phyloP scores from a whole-genome alignment of 2,329 filamentous ascomycete species.

The Plectosphaerella sp. region DNA sequence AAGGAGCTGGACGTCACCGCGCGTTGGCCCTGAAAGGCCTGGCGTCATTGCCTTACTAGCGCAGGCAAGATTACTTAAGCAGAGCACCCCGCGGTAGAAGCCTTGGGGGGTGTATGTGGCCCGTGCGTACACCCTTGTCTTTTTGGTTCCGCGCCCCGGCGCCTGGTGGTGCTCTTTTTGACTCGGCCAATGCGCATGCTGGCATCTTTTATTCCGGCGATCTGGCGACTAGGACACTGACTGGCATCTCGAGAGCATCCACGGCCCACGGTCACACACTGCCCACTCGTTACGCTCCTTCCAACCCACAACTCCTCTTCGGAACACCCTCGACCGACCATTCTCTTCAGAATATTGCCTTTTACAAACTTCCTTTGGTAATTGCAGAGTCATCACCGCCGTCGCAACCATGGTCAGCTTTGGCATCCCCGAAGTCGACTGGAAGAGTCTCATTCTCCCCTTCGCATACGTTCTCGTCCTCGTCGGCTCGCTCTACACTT shows the following conservation, averaged over 20 bases:
- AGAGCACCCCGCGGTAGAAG: no score
- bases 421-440: conserved; percentile 51
- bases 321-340: neutral
- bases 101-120: no score
- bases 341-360: neutral
- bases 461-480: conserved; percentile 87
- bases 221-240: neutral
- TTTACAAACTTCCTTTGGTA: neutral
- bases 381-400: neutral
- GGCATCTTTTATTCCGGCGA: neutral
- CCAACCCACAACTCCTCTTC: neutral
- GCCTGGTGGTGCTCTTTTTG: neutral
- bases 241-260: neutral
- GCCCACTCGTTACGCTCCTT: no score
- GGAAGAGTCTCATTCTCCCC: conserved; percentile 80
- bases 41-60: no score
- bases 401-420: conserved; percentile 40
- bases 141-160: no score
- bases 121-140: no score
- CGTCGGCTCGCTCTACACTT: conserved; percentile 82
- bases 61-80: no score
- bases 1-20: neutral
- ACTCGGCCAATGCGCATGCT: neutral
- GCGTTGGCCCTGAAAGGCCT: neutral
- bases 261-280: no score